These are phyloP conservation scores for Teratosphaeria pseudoeucalypti DNA, from an alignment of 2,329 filamentous ascomycete species.

Conservation along the genomic window DNA sequence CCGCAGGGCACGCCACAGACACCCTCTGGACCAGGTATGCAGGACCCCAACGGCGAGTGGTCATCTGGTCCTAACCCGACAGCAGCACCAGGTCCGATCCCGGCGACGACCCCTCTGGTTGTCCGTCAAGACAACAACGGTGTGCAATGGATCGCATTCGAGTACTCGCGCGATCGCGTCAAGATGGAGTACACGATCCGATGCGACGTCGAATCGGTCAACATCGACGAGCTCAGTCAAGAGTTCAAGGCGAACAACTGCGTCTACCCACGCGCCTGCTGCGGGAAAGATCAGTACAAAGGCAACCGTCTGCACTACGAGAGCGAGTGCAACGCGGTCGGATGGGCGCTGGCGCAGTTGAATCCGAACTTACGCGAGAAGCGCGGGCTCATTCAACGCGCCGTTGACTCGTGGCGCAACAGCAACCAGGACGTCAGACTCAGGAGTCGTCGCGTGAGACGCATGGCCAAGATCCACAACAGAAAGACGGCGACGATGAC, in stretches of 20 bases:
- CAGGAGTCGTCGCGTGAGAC: constrained; percentile 79
- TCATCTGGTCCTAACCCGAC: constrained; percentile 63
- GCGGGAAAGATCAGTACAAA: constrained; percentile 88
- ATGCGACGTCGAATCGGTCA: constrained; percentile 94
- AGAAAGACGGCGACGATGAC: constrained; percentile 34
- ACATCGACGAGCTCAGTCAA: constrained; percentile 68
- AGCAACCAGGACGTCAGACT: constrained; percentile 93
- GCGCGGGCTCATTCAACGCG: constrained; percentile 88
- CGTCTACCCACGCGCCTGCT: constrained; percentile 92
- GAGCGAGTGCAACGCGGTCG: constrained; percentile 98
- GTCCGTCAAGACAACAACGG: constrained; percentile 92
- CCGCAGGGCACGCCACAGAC: constrained; percentile 20
- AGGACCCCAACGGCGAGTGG: constrained; percentile 3
- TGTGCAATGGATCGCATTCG: constrained; percentile 97
- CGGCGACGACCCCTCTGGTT: constrained; percentile 87
- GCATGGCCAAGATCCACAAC: constrained; percentile 92
- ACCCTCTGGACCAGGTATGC: constrained; percentile 22
- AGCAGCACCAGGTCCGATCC: constrained; percentile 89
- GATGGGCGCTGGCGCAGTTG: constrained; percentile 92
- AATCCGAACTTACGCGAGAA: constrained; percentile 88
- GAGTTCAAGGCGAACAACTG: constrained; percentile 99
- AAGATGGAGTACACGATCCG: constrained; percentile 99
- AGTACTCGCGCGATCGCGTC: constrained; percentile 91
- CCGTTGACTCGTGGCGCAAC: constrained; percentile 97
- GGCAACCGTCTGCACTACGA: constrained; percentile 94